Conservation (phyloP, 129 eudicot species). For the Flaveria trinervia region DNA sequence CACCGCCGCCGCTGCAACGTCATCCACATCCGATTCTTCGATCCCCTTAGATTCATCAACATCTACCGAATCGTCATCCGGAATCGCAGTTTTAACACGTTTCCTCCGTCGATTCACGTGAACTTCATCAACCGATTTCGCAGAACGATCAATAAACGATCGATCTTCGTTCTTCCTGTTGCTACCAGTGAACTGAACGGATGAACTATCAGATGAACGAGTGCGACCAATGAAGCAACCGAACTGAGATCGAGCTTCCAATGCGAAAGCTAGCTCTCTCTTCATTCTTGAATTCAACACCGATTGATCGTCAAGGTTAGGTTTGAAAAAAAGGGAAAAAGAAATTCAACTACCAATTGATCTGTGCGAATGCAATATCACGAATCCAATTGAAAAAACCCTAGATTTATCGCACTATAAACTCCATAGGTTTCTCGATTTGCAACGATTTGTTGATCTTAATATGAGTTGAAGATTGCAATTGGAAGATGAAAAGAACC, state of each 20-base stretch:
- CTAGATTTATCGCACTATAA: conserved; percentile 3
- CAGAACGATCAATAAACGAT: conserved; percentile 21
- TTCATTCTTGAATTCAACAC: conserved; percentile 38
- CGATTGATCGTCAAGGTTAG: conserved; percentile 14
- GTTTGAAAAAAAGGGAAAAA: conserved; percentile 16
- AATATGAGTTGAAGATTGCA: conserved; percentile 26
- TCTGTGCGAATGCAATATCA: conserved; percentile 18
- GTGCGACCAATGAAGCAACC: conserved; percentile 47
- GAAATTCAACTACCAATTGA: neutral
- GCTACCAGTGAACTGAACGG: conserved; percentile 1
- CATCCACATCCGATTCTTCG: conserved; percentile 21
- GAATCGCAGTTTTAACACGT: conserved; percentile 35
- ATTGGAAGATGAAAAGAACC: conserved; percentile 28
- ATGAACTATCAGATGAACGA: conserved; percentile 32
- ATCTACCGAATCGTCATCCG: conserved; percentile 31
- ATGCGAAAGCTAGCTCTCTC: conserved; percentile 53
- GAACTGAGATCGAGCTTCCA: conserved; percentile 50
- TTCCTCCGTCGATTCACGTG: conserved; percentile 53
- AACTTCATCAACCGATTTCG: conserved; percentile 24
- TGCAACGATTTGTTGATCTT: conserved; percentile 19
- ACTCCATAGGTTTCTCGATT: conserved; percentile 1
- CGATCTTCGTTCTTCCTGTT: conserved; percentile 8
- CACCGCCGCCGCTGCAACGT: neutral
- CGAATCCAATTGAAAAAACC: conserved; percentile 13
- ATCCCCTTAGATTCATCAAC: conserved; percentile 19